Conservation (phyloP, 2,329 filamentous ascomycete genomes). For the Ophiostoma australiae region DNA sequence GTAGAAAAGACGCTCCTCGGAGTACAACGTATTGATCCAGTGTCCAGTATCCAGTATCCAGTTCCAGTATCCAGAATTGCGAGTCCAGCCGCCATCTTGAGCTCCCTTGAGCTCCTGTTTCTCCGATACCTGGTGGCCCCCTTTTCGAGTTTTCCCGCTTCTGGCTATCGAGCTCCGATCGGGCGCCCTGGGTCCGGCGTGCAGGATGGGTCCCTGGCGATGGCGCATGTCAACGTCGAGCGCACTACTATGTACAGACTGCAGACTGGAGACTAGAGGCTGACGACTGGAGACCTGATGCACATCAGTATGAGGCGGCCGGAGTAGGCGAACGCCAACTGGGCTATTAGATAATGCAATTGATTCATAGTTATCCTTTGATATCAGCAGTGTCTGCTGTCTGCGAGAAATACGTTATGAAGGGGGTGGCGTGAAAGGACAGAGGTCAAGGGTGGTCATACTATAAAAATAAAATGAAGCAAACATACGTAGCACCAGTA, state of each 20-base stretch:
- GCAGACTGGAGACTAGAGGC: too few species aligned
- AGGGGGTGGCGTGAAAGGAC: background rate
- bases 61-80: too few species aligned
- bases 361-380: background rate
- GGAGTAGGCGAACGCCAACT: background rate
- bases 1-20: background rate
- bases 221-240: background rate
- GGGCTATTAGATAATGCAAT: background rate
- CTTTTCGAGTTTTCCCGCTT: background rate
- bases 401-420: background rate
- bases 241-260: too few species aligned
- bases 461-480: background rate
- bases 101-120: background rate
- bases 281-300: too few species aligned
- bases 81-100: background rate
- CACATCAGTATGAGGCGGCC: background rate
- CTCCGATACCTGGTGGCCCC: constrained; percentile 4
- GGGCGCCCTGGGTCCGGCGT: background rate
- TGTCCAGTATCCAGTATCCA: background rate
- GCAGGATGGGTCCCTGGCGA: background rate
- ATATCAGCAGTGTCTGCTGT: background rate
- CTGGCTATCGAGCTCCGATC: background rate
- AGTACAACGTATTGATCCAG: background rate
- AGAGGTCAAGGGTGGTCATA: background rate
- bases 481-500: background rate